phyloP scores from a whole-genome alignment of 2,329 filamentous ascomycete genomes.

The Penicillium glabrum region DNA sequence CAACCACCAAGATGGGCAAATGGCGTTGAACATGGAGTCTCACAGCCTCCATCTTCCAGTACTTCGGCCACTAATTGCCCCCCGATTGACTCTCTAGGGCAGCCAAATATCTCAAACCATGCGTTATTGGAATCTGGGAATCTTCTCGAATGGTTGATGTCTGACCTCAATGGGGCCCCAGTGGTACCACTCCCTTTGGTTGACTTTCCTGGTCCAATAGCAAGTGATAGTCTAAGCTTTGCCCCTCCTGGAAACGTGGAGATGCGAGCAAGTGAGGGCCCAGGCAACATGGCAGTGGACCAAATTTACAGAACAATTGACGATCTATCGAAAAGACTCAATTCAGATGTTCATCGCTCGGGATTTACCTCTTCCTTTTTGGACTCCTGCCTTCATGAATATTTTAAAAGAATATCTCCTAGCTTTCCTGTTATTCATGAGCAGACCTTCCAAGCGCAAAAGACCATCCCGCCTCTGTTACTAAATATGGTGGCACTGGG shows the following conservation, averaged over 20 bases:
- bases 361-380: constrained; percentile 20
- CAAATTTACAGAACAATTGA: constrained; percentile 18
- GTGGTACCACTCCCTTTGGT: constrained; percentile 7
- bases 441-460: constrained; percentile 12
- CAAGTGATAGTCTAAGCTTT: neutral
- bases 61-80: neutral
- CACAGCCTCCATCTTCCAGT: neutral
- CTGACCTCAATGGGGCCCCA: constrained; percentile 8
- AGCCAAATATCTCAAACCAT: neutral
- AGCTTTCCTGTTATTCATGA: constrained; percentile 18
- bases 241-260: neutral
- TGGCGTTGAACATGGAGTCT: neutral
- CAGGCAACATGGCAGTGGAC: constrained; percentile 14
- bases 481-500: constrained; percentile 21
- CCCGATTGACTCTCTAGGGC: neutral
- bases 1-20: neutral
- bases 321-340: constrained; percentile 16
- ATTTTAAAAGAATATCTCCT: constrained; percentile 13
- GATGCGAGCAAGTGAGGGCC: neutral
- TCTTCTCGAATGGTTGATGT: constrained; percentile 17
- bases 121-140: constrained; percentile 5
- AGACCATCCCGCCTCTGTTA: constrained; percentile 15
- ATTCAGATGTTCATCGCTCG: constrained; percentile 14
- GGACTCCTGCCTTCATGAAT: constrained; percentile 18
- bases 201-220: neutral